These are phyloP conservation scores for Melampsora abietis-canadensis DNA, from an alignment of 1,284 basidiomycete species.

Conservation along the genomic window DNA sequence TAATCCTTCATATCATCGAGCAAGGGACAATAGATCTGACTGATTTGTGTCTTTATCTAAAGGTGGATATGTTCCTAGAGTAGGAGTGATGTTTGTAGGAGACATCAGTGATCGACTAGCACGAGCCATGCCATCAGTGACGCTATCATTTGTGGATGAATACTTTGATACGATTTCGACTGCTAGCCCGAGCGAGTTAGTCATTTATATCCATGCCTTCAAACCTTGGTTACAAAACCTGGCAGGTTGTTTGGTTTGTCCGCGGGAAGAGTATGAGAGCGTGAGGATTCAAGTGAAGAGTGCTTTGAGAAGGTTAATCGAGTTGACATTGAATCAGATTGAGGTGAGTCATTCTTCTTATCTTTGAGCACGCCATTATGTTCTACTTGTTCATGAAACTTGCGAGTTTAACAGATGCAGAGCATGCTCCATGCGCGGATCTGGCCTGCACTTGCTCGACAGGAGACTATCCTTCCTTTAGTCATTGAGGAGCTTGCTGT, in stretches of 20 bases:
- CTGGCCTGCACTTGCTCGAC: slow-evolving; percentile 38
- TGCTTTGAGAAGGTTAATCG: slow-evolving; percentile 70
- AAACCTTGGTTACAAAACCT: slow-evolving; percentile 82
- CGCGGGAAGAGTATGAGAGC: slow-evolving; percentile 55
- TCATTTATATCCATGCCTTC: slow-evolving; percentile 73
- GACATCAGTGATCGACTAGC: slow-evolving; percentile 71
- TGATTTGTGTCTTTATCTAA: neutral
- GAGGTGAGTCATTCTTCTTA: slow-evolving; percentile 58
- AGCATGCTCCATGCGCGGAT: slow-evolving; percentile 33
- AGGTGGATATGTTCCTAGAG: slow-evolving; percentile 72
- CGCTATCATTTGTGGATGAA: slow-evolving; percentile 79
- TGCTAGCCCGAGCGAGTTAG: slow-evolving; percentile 53
- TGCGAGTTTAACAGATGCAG: slow-evolving; percentile 16
- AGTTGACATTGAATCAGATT: slow-evolving; percentile 67
- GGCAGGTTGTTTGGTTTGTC: slow-evolving; percentile 67
- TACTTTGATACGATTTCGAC: slow-evolving; percentile 66
- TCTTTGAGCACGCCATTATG: too few relatives aligned
- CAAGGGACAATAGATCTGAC: neutral
- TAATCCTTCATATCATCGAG: neutral
- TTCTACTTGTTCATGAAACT: too few relatives aligned
- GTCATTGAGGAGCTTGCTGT: slow-evolving; percentile 73
- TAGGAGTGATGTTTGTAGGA: slow-evolving; percentile 64
- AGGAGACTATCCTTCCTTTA: slow-evolving; percentile 58
- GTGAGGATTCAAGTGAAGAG: slow-evolving; percentile 61
- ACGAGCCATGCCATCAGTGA: slow-evolving; percentile 69